Evolutionary conservation across 176 grass and related monocot species (phyloP), one percentile per base, ranked within the genome.

Genomic region (Microstegium vimineum): DNA sequence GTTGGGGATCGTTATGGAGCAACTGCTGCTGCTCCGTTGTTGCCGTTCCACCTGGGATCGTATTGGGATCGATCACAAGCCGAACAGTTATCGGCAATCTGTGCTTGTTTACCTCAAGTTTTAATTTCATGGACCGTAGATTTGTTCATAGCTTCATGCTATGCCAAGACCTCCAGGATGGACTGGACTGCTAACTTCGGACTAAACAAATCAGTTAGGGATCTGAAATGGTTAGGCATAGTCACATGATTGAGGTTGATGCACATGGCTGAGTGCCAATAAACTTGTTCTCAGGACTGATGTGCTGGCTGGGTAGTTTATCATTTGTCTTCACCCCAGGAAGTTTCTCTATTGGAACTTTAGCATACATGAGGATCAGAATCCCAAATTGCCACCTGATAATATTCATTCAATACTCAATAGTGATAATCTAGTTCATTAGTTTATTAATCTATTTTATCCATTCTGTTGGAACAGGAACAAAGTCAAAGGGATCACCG

Each of bases 221-320:
- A 83, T 75, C 45, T 41, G 30, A 27, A 68, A 68, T 54, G 30
- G 61, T 47, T 59, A 69, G 63, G 34, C 62, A 22, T 52, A 16
- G 35, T 38, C 47, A 84, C 72, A 57, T 41, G 73, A 13, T 56
- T 64, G 42, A 36, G 35, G 37, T 27, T 17, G 41, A 62, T 78
- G 83, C 65, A 78, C 74, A 71, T 71, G 66, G 22, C 75, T 36
- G 16, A 61, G 30, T 54, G n/a, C 15, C 51, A 70, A 45, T 36
- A 30, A 31, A 23, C 20, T 85, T 52, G 67, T 62, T 54, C 74
- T 61, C 69, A 71, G 41, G 35, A 20, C 47, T 38, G 37, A 20
- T 35, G n/a, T 57, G 66, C 33, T 68, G 79, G 33, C 49, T 81
- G n/a, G 33, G 33, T 57, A 57, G 65, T 57, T 36, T 67, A 79